phyloP scores from a whole-genome alignment of 306 rosid genomes.

The Trichosanthes truncata region DNA sequence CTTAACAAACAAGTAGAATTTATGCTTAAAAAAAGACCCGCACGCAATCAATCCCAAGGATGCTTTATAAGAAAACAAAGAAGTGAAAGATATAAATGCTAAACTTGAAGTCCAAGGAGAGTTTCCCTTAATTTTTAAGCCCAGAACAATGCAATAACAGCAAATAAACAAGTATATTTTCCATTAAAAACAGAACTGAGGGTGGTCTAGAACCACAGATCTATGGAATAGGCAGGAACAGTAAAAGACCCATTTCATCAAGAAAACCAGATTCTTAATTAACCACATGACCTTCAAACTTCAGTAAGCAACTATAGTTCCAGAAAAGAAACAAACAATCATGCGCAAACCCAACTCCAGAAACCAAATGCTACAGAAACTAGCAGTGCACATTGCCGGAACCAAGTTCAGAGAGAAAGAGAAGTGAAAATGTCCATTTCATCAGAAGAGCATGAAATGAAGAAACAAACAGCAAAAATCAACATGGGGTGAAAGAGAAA shows the following conservation, averaged over 20 bases:
- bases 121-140: neutral
- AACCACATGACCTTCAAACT: neutral
- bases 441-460: neutral
- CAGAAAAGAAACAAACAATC: no score
- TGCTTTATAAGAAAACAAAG: neutral
- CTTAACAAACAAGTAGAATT: neutral
- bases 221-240: neutral
- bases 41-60: neutral
- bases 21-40: neutral
- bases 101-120: neutral
- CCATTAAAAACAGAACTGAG: no score
- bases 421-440: neutral
- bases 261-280: no score
- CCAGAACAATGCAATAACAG: neutral
- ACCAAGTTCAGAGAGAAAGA: neutral
- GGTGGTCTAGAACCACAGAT: neutral
- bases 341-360: neutral
- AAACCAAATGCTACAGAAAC: neutral
- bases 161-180: neutral
- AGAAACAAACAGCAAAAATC: neutral
- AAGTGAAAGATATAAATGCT: neutral
- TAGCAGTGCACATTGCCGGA: neutral
- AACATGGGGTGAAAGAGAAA: neutral
- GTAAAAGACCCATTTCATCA: neutral
- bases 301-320: neutral